Base-by-base conservation (phyloP, 441 rosid genomes). In the Geranium incanum region DNA sequence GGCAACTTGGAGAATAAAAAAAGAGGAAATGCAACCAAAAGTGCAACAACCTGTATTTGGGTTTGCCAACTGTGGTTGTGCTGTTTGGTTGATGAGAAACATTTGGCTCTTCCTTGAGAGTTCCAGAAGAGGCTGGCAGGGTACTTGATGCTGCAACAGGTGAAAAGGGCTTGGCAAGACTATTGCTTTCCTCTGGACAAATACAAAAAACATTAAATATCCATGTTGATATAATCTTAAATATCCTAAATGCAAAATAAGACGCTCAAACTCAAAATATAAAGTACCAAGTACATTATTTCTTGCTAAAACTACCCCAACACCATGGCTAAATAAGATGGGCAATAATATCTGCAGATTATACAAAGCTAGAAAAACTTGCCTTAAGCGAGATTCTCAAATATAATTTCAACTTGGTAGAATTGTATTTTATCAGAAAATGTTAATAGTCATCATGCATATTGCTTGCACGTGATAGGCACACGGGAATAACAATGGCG, bases 181-280 rank as follows among this genome's bases (percentile, higher is more conserved):
- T 33, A 60, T 60, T 60, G 65, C 3, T 60, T 60, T 60, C 65
- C 65, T 60, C 65, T 60, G 65, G 8, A 60, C 28, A 60, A 19
- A 60, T 13, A 13, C 3, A 52, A 19, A 18, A 60, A 60, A 60
- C 65, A 60, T 19, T 4, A 60, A 60, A 60, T 60, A 19, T 60
- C 36, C 18, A 15, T 7, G 4, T n/a, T 57, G 28, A 52, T 6
- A 52, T 48, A n/a, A 48, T 11, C 57, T 48, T 11, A 48, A 12
- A 48, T 48, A 48, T 48, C 15, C 33, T 6, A 52, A 52, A n/a
- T 52, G 19, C 6, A 52, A 52, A 52, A 52, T 52, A 52, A 41
- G 52, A n/a, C 59, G 6, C 59, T 50, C 59, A 50, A 52, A 52
- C 16, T 52, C 60, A 52, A 52, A 52, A 13, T 16, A 52, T 52